A percentile compares a stretch with the other conserved stretches of the same genome.
These are phyloP conservation scores for Dictyophora rubrovolvata DNA, from an alignment of 768 basidiomycete species.

Conservation along the genomic window DNA sequence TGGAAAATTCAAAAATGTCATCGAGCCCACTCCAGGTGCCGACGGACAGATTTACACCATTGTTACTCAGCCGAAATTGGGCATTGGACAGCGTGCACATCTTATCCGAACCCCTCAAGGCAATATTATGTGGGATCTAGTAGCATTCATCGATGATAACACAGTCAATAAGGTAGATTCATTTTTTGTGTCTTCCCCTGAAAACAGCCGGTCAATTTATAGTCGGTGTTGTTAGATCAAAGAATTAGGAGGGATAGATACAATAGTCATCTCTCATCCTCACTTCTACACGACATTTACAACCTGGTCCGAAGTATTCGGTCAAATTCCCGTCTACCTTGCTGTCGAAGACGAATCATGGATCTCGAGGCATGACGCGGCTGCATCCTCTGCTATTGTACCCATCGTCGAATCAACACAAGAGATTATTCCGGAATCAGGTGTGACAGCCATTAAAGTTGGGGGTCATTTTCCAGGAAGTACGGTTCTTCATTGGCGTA, in stretches of 20 bases:
- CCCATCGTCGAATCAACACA: background rate
- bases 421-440: background rate
- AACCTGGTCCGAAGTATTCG: slow-evolving; percentile 9
- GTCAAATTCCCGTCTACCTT: slow-evolving; percentile 3
- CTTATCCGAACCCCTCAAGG: slow-evolving; percentile 10
- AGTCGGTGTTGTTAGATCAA: slow-evolving; percentile 1
- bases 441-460: slow-evolving; percentile 3
- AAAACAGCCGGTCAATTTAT: no score
- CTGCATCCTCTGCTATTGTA: background rate
- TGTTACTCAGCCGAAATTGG: slow-evolving; percentile 7
- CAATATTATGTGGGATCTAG: slow-evolving; percentile 10
- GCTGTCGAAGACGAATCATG: slow-evolving; percentile 4
- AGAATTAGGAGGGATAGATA: slow-evolving; percentile 6
- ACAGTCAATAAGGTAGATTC: slow-evolving; percentile 5
- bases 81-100: slow-evolving; percentile 10
- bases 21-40: slow-evolving; percentile 2
- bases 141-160: slow-evolving; percentile 8
- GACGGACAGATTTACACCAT: slow-evolving; percentile 3
- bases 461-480: slow-evolving; percentile 12
- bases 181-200: background rate
- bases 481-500: slow-evolving; percentile 3
- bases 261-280: slow-evolving; percentile 12
- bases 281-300: slow-evolving; percentile 10
- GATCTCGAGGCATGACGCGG: slow-evolving; percentile 3
- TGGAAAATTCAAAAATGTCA: slow-evolving; percentile 7